Conservation (phyloP, 148 eudicot species). For the Pouteria glomerata region DNA sequence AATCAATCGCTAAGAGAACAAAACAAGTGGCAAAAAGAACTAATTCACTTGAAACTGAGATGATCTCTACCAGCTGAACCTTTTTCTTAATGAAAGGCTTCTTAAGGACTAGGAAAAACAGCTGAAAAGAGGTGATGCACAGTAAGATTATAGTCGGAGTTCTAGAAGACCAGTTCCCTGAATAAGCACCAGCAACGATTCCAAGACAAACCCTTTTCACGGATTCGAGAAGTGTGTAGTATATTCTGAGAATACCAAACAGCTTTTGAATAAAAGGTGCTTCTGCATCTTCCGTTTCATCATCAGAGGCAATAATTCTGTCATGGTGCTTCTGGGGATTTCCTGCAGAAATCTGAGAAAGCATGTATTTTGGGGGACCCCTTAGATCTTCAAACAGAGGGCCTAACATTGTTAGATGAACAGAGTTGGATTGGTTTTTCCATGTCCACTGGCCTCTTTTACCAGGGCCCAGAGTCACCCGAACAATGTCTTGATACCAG, state of each 20-base stretch:
- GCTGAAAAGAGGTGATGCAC: constrained; percentile 75
- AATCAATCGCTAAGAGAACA: constrained; percentile 32
- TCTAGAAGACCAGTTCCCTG: constrained; percentile 33
- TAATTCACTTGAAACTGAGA: constrained; percentile 59
- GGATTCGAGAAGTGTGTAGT: constrained; percentile 76
- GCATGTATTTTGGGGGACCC: constrained; percentile 98
- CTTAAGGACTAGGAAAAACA: constrained; percentile 78
- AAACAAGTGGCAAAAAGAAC: constrained; percentile 52
- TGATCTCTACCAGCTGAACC: constrained; percentile 83
- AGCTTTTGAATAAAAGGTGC: constrained; percentile 92
- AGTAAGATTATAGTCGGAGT: constrained; percentile 45
- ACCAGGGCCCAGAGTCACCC: constrained; percentile 86
- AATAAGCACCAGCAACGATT: constrained; percentile 52
- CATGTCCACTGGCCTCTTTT: constrained; percentile 97
- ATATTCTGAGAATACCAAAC: constrained; percentile 82
- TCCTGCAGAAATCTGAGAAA: constrained; percentile 58
- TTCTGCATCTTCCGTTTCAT: constrained; percentile 95
- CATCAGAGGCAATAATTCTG: constrained; percentile 78
- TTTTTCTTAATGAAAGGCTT: constrained; percentile 93
- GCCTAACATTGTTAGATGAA: constrained; percentile 47
- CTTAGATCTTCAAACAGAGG: constrained; percentile 91
- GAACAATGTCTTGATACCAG: constrained; percentile 78
- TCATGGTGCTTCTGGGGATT: constrained; percentile 28
- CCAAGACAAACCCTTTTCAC: constrained; percentile 68
- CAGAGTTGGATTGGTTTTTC: constrained; percentile 46